phyloP scores from a whole-genome alignment of 1,284 basidiomycete genomes.

The Ceratorhiza oryzae-sativae region DNA sequence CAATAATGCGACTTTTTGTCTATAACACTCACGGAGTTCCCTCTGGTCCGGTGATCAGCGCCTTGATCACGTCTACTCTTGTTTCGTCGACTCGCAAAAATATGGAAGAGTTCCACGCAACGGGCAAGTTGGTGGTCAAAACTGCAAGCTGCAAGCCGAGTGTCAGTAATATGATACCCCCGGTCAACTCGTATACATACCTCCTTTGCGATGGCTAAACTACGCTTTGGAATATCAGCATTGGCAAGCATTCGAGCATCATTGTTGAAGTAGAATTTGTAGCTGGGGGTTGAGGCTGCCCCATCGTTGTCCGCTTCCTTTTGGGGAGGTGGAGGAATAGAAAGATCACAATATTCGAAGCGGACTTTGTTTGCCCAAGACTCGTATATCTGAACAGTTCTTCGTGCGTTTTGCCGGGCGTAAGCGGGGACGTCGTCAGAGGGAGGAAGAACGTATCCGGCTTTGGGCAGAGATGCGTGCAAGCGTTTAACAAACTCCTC shows the following conservation, averaged over 20 bases:
- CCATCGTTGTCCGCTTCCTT: slow-evolving; percentile 49
- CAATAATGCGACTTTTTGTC: slow-evolving; percentile 39
- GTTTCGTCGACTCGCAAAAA: slow-evolving; percentile 87
- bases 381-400: slow-evolving; percentile 72
- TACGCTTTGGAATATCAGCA: slow-evolving; percentile 83
- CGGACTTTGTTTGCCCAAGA: slow-evolving; percentile 80
- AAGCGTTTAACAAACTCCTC: slow-evolving; percentile 79
- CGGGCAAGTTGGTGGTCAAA: slow-evolving; percentile 85
- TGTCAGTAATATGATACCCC: background rate
- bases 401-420: slow-evolving; percentile 61
- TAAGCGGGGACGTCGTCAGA: slow-evolving; percentile 22
- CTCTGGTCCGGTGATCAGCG: slow-evolving; percentile 85
- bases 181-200: slow-evolving; percentile 52
- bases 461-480: slow-evolving; percentile 68
- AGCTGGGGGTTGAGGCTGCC: slow-evolving; percentile 60
- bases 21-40: slow-evolving; percentile 79
- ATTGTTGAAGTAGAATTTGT: slow-evolving; percentile 78
- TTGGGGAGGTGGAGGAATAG: slow-evolving; percentile 54
- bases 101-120: slow-evolving; percentile 89
- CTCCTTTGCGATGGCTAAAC: slow-evolving; percentile 91
- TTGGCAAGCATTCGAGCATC: slow-evolving; percentile 80
- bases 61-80: slow-evolving; percentile 89
- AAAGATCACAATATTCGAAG: slow-evolving; percentile 88
- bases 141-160: slow-evolving; percentile 73
- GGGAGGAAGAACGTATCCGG: background rate